Evolutionary conservation across 768 basidiomycete species (phyloP).

Genomic region (Tylopilus sp.): DNA sequence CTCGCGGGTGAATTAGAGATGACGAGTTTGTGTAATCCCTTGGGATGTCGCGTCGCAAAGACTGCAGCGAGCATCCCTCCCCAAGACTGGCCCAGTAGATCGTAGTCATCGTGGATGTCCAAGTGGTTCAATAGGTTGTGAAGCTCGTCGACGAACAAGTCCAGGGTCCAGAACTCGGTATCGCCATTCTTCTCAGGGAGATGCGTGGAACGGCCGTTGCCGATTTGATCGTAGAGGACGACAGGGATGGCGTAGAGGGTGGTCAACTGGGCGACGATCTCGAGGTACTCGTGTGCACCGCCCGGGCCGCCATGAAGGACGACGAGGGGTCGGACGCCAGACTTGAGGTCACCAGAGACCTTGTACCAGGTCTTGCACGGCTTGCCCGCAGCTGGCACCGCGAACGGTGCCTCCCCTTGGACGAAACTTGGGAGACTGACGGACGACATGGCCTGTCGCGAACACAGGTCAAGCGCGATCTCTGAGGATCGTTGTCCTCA

Average conservation of each 20-base stretch:
- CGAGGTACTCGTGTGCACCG: constrained; percentile 39
- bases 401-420: constrained; percentile 31
- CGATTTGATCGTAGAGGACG: constrained; percentile 56
- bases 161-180: constrained; percentile 44
- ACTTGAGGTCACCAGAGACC: constrained; percentile 42
- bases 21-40: constrained; percentile 45
- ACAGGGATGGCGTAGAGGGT: constrained; percentile 39
- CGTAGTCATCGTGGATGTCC: constrained; percentile 41
- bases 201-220: constrained; percentile 52
- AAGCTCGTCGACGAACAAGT: constrained; percentile 52
- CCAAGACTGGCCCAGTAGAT: constrained; percentile 42
- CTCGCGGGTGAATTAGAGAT: constrained; percentile 45
- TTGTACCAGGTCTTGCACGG: constrained; percentile 50
- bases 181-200: constrained; percentile 45
- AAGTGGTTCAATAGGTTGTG: constrained; percentile 44
- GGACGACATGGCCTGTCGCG: constrained; percentile 19
- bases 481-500: not conserved
- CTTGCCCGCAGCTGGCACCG: constrained; percentile 27
- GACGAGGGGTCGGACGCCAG: constrained; percentile 41
- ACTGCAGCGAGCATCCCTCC: constrained; percentile 44
- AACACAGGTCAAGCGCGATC: not conserved
- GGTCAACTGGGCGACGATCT: constrained; percentile 38
- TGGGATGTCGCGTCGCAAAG: constrained; percentile 36
- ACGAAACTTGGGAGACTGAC: constrained; percentile 27
- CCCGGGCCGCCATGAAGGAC: constrained; percentile 57